Base-by-base conservation (phyloP, 2,329 filamentous ascomycete genomes). In the Immersiporthe knoxdaviesiana region DNA sequence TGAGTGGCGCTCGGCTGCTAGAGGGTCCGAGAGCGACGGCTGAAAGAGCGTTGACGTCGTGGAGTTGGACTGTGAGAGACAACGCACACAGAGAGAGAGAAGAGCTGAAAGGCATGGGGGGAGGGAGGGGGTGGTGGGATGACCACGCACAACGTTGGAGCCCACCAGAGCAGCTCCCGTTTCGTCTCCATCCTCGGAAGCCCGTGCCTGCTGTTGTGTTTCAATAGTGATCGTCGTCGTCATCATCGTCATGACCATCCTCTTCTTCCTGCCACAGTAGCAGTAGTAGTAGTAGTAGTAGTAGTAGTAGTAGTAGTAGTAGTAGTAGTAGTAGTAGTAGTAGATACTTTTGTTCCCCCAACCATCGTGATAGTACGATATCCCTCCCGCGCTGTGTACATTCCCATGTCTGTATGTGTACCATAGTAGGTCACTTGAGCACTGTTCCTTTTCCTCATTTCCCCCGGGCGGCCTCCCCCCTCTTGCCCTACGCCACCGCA, bases 1-100 rank as follows among this genome's bases (percentile, higher is more conserved):
- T 37, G 54, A 35, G 54, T 58, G 56, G 56, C 56, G 56, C 32
- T 21, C 56, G 56, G 56, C 30, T 59, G 56, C 32, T 59, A 14
- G 56, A 59, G 56, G 56, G 56, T 37, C 56, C 56, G 56, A 59
- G 56, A n/a, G 30, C 56, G 56, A 59, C 11, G 56, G 56, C 56
- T 59, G 56, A 59, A 59, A 56, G 52, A 27, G 24, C 27, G 50
- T 56, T 56, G 27, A 56, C 56, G 56, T 59, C 56, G 30, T 59
- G 56, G 56, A 59, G 1, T 35, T 14, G 16, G 50, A 27, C 2
- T 30, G 52, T 30, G 24, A 16, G n/a, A 56, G 2, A 30, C 47
- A 50, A 50, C 47, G 8, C 10, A 24, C 21, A 24, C 21, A 27
- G 8, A 52, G 47, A 27, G n/a, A 27, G 47, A 52, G n/a, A 47